Base-by-base conservation (phyloP, 2,329 filamentous ascomycete species). In the Fusarium hostae region DNA sequence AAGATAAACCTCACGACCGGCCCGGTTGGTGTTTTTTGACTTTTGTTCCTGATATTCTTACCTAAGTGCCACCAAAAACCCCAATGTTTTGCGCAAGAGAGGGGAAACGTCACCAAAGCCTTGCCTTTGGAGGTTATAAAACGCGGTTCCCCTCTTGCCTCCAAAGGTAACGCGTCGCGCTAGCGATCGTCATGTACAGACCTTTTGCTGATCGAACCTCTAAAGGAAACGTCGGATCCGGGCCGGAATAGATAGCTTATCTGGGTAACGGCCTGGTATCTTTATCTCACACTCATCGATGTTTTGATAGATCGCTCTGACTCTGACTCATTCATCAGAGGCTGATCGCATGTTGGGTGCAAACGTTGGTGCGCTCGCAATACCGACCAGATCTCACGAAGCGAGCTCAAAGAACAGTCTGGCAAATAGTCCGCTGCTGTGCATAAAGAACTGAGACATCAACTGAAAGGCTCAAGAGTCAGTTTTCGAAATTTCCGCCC, bases 111-210 rank as follows among this genome's bases (percentile, higher is more conserved):
- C 57, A 55, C 57, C 47, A 40, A 59, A 40, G 35, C 47, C 47
- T 59, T 59, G 30, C 57, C 57, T 55, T 59, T 55, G 57, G 57
- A 59, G 57, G 57, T 28, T 41, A 41, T 41, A 34, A 15, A 34
- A 55, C 57, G 57, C 35, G 47, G n/a, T 7, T 55, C 57, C 35
- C 57, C 57, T 59, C 57, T 59, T 55, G 5, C 45, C 56, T 22
- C 43, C 55, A 58, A 58, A 50, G 55, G 55, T 41, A 54, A 41
- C 56, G 28, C 35, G 37, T 34, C 20, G 4, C 55, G 26, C 55
- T 59, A 58, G 44, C 9, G 2, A 20, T 28, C 11, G 16, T 40
- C 35, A 39, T 35, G 20, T 51, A 26, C 52, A 52, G 28, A 2
- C 4, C 15, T 5, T 24, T 22, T n/a, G 47, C 35, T 55, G 26